Evolutionary conservation across 1,284 basidiomycete species (phyloP), one percentile per base, ranked within the genome.

Genomic region (Rhodotorula sp.): DNA sequence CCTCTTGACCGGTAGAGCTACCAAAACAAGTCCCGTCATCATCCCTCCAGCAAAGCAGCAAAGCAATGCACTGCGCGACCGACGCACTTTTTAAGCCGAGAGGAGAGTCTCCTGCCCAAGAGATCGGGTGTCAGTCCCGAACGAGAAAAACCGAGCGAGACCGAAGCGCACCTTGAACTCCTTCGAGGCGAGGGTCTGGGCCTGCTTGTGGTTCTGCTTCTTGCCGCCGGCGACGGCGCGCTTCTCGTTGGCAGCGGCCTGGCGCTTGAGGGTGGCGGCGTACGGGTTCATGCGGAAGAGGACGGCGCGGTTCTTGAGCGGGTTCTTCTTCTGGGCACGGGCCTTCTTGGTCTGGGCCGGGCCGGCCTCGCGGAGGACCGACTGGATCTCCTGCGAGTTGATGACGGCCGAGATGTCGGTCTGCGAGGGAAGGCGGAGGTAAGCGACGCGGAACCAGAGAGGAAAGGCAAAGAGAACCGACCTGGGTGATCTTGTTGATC

Each of bases 261-360:
- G 15, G 39, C 75, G 72, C 58, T 67, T 69, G 31, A 54, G 46
- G 34, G 75, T 63, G 64, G 71, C 71, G 67, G 96, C 96, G 85
- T 99, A 99, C 69, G 97, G 97, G 89, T 99, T 99, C 85, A 99
- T 88, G 80, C 95, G 90, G 93, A 96, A 97, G 82, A 99, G 89
- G 80, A 97, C 87, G 73, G 88, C 26, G 48, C 47, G 26, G 65
- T 46, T 85, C 52, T 43, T 56, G 81, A 97, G 88, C 70, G 96
- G 94, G 88, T 98, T 98, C 91, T 98, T 98, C 91, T 95, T 95
- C 87, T 98, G 96, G 77, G 93, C 94, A 92, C 93, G 97, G 77
- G 95, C 94, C 81, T 94, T 90, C 83, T 92, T 93, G 84, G 90
- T 90, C 75, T 85, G 81, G 83, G 91, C 90, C 74, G 88, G 84